These are phyloP conservation scores for Coriaria nepalensis DNA, from an alignment of 306 rosid species.

Conservation along the genomic window DNA sequence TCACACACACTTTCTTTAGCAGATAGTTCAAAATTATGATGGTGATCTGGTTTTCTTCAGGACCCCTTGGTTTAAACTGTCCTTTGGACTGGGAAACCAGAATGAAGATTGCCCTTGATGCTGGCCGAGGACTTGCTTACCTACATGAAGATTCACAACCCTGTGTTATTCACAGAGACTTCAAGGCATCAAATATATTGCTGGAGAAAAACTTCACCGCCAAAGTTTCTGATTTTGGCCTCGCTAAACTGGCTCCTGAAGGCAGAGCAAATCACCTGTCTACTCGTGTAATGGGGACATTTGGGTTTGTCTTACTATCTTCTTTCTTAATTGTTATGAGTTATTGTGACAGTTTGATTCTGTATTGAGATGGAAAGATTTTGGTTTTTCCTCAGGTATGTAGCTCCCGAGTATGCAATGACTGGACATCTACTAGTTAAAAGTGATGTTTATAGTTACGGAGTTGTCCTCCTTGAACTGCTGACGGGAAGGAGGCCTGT, in stretches of 20 bases:
- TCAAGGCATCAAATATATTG: conserved; percentile 91
- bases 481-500: conserved; percentile 90
- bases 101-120: conserved; percentile 96
- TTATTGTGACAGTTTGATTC: too few species aligned
- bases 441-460: conserved; percentile 95
- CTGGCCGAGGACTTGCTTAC: conserved; percentile 94
- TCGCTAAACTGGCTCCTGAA: conserved; percentile 94
- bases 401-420: conserved; percentile 99
- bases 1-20: too few species aligned
- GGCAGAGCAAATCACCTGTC: conserved; percentile 81
- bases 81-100: conserved; percentile 97
- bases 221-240: conserved; percentile 97
- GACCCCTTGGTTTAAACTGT: conserved; percentile 85
- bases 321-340: background rate
- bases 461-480: conserved; percentile 87
- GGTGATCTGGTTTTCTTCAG: conserved; percentile 25
- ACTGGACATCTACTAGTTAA: conserved; percentile 90
- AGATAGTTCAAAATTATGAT: too few species aligned
- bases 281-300: conserved; percentile 98
- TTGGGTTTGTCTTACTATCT: conserved; percentile 57
- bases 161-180: conserved; percentile 89
- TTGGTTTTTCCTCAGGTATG: conserved; percentile 50
- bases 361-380: conserved; percentile 15
- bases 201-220: conserved; percentile 86
- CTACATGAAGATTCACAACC: conserved; percentile 97